Conservation (phyloP, 1,284 basidiomycete genomes). For the Melampsora larici-populina region DNA sequence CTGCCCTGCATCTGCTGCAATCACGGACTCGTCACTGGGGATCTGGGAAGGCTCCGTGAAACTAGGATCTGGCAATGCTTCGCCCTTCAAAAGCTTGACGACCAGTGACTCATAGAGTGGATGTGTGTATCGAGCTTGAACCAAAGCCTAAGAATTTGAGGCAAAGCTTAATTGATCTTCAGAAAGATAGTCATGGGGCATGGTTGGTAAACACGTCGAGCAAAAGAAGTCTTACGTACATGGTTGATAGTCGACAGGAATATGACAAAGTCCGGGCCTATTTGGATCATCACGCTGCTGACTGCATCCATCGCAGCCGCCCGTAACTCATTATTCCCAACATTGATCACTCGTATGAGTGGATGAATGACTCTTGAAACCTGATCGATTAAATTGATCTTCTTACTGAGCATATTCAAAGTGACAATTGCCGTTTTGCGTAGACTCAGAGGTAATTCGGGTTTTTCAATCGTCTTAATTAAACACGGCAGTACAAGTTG, state of each 20-base stretch:
- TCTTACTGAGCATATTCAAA: constrained; percentile 81
- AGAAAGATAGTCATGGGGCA: not conserved
- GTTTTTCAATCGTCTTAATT: constrained; percentile 82
- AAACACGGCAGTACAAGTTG: constrained; percentile 95
- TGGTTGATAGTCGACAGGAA: constrained; percentile 97
- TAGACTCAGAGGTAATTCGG: constrained; percentile 70
- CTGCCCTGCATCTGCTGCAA: constrained; percentile 64
- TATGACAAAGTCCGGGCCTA: constrained; percentile 94
- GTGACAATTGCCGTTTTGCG: constrained; percentile 87
- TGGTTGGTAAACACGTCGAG: not conserved
- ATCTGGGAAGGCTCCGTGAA: constrained; percentile 56
- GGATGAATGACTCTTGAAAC: constrained; percentile 96
- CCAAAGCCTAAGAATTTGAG: constrained; percentile 61
- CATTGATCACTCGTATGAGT: constrained; percentile 78
- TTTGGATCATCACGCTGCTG: constrained; percentile 83
- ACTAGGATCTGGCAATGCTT: constrained; percentile 69
- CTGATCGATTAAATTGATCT: constrained; percentile 99
- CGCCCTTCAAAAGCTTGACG: constrained; percentile 83
- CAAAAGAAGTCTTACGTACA: constrained; percentile 57
- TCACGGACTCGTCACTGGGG: constrained; percentile 54
- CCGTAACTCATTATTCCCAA: constrained; percentile 73
- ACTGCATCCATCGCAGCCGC: constrained; percentile 88
- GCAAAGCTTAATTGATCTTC: not conserved
- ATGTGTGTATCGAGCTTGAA: constrained; percentile 77
- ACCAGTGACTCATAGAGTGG: constrained; percentile 83